Conservation (phyloP, 2,329 filamentous ascomycete genomes). For the Escovopsis sp. region DNA sequence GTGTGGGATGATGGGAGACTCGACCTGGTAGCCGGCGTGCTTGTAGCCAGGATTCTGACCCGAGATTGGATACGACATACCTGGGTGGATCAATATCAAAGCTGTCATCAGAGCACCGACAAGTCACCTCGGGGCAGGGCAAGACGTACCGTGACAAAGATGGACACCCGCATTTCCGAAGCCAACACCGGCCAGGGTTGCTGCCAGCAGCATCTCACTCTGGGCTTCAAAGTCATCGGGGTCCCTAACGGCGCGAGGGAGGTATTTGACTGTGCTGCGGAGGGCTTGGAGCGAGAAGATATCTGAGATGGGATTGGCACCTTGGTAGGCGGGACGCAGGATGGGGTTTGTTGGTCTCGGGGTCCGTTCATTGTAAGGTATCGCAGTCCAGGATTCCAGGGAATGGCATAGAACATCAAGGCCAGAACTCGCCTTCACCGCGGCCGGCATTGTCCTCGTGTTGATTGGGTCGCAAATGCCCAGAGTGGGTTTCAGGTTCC, state of each 20-base stretch:
- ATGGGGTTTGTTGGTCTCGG: slow-evolving; percentile 83
- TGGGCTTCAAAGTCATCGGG: slow-evolving; percentile 89
- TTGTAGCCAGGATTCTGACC: slow-evolving; percentile 84
- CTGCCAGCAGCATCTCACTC: slow-evolving; percentile 85
- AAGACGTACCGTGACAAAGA: slow-evolving; percentile 41
- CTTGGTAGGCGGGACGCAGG: slow-evolving; percentile 84
- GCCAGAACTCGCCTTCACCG: slow-evolving; percentile 82
- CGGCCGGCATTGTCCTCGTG: slow-evolving; percentile 87
- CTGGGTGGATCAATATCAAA: slow-evolving; percentile 19
- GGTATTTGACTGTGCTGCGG: slow-evolving; percentile 73
- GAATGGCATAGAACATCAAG: slow-evolving; percentile 92
- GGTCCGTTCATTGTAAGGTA: slow-evolving; percentile 75
- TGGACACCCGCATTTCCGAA: slow-evolving; percentile 98
- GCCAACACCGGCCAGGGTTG: slow-evolving; percentile 85
- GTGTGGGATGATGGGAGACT: slow-evolving; percentile 74
- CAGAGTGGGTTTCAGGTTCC: slow-evolving; percentile 87
- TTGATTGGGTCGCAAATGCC: slow-evolving; percentile 80
- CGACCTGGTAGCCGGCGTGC: slow-evolving; percentile 72
- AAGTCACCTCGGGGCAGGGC: neutral
- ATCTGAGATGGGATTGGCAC: slow-evolving; percentile 93
- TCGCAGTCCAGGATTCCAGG: slow-evolving; percentile 94
- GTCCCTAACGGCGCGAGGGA: slow-evolving; percentile 73
- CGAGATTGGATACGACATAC: slow-evolving; percentile 96
- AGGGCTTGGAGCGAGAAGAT: slow-evolving; percentile 89
- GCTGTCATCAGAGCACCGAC: no score